These are phyloP conservation scores for Musa beccarii DNA, from an alignment of 176 grass and related monocot species.

Conservation along the genomic window DNA sequence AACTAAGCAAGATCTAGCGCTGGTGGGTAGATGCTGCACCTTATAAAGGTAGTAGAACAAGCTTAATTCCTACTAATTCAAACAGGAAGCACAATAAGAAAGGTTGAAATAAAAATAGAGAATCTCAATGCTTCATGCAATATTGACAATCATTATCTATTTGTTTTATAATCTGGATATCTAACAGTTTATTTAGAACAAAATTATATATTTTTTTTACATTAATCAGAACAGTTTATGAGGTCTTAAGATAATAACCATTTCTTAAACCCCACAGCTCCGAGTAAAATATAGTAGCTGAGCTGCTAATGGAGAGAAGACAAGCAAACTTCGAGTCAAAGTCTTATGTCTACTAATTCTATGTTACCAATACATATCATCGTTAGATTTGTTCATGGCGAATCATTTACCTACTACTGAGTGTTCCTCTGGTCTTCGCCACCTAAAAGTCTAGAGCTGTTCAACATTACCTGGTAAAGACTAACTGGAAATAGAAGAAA, in stretches of 20 bases:
- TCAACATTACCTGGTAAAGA: neutral
- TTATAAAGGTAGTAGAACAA: no score
- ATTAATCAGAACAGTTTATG: no score
- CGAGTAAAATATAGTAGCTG: neutral
- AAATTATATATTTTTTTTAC: neutral
- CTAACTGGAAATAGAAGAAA: neutral
- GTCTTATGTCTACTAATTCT: neutral
- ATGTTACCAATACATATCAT: neutral
- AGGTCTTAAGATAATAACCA: neutral
- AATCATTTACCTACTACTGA: no score
- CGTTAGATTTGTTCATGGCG: no score
- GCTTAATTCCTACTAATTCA: no score
- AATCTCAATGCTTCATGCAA: neutral
- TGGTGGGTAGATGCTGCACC: no score
- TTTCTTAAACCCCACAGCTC: neutral
- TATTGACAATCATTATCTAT: neutral
- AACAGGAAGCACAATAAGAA: neutral
- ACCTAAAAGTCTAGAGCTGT: neutral
- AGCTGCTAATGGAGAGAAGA: neutral
- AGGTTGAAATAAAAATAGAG: no score
- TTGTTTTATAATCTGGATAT: neutral
- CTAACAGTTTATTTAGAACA: no score
- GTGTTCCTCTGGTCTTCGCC: neutral
- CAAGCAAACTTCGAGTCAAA: neutral
- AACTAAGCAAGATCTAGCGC: no score